These are phyloP conservation scores for Henningerozyma blattae DNA, from an alignment of 805 yeast species.

Conservation along the genomic window DNA sequence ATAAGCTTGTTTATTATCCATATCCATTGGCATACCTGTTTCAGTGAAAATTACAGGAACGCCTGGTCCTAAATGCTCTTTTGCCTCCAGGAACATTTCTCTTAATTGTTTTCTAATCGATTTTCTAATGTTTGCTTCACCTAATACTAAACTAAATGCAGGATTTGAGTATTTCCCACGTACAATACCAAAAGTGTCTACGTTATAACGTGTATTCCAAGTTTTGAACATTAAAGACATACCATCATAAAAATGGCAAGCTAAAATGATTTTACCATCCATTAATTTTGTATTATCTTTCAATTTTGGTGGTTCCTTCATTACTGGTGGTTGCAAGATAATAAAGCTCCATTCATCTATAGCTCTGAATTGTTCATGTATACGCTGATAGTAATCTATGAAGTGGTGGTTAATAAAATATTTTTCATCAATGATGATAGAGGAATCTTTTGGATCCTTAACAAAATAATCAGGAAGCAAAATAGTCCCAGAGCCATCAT, in stretches of 20 bases:
- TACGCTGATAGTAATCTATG: slow-evolving; percentile 45
- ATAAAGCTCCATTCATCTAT: slow-evolving; percentile 38
- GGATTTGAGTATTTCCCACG: slow-evolving; percentile 69
- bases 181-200: slow-evolving; percentile 81
- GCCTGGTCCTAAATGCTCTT: slow-evolving; percentile 41
- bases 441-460: not conserved
- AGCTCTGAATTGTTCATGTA: slow-evolving; percentile 36
- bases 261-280: slow-evolving; percentile 54
- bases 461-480: slow-evolving; percentile 42
- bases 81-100: slow-evolving; percentile 57
- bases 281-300: slow-evolving; percentile 36
- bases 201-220: slow-evolving; percentile 77
- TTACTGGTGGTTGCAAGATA: slow-evolving; percentile 71
- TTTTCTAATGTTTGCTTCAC: slow-evolving; percentile 66
- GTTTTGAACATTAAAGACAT: slow-evolving; percentile 82
- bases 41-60: slow-evolving; percentile 79
- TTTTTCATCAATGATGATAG: slow-evolving; percentile 29
- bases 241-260: slow-evolving; percentile 94
- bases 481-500: slow-evolving; percentile 22
- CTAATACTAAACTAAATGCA: slow-evolving; percentile 61
- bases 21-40: slow-evolving; percentile 96
- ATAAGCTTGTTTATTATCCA: slow-evolving; percentile 73
- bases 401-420: slow-evolving; percentile 56
- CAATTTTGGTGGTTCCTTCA: slow-evolving; percentile 62
- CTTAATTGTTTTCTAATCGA: slow-evolving; percentile 56